Evolutionary conservation across 805 yeast genomes (phyloP).

Genomic region (Saccharomycopsis fermentans): DNA sequence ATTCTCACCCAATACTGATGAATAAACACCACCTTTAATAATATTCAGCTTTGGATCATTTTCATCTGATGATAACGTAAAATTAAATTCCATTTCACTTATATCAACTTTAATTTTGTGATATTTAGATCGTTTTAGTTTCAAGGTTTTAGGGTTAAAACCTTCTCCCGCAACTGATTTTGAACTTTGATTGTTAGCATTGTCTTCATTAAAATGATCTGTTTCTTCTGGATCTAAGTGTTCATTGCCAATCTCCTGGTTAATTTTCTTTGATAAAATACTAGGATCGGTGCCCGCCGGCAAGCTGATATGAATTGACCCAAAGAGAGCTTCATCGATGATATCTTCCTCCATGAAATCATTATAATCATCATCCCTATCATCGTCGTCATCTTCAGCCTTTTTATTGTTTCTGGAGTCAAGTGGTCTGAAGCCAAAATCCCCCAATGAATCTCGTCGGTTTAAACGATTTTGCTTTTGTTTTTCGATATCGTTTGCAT

Average conservation of each 20-base stretch:
- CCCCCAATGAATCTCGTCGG: slow-evolving; percentile 18
- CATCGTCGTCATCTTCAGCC: slow-evolving; percentile 14
- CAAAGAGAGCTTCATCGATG: slow-evolving; percentile 58
- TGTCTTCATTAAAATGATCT: not conserved
- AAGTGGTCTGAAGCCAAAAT: slow-evolving; percentile 17
- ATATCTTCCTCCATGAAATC: slow-evolving; percentile 19
- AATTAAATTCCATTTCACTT: slow-evolving; percentile 39
- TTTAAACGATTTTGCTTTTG: not conserved
- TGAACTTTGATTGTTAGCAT: slow-evolving; percentile 1
- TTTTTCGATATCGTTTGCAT: not conserved
- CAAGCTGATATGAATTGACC: slow-evolving; percentile 65
- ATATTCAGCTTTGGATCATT: slow-evolving; percentile 18
- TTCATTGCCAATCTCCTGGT: slow-evolving; percentile 30
- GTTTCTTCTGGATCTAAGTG: slow-evolving; percentile 3
- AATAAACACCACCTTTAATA: not conserved
- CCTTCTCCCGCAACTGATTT: slow-evolving; percentile 22
- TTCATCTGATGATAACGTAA: slow-evolving; percentile 31
- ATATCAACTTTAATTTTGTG: slow-evolving; percentile 53
- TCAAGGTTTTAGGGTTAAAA: slow-evolving; percentile 34
- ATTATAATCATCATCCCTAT: slow-evolving; percentile 13
- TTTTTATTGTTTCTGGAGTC: slow-evolving; percentile 3
- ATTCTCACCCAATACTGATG: slow-evolving; percentile 19
- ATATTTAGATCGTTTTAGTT: slow-evolving; percentile 51
- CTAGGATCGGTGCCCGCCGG: slow-evolving; percentile 39
- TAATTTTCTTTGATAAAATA: slow-evolving; percentile 42